phyloP scores from a whole-genome alignment of 1,139 yeast species.

The Taphrina pruni region DNA sequence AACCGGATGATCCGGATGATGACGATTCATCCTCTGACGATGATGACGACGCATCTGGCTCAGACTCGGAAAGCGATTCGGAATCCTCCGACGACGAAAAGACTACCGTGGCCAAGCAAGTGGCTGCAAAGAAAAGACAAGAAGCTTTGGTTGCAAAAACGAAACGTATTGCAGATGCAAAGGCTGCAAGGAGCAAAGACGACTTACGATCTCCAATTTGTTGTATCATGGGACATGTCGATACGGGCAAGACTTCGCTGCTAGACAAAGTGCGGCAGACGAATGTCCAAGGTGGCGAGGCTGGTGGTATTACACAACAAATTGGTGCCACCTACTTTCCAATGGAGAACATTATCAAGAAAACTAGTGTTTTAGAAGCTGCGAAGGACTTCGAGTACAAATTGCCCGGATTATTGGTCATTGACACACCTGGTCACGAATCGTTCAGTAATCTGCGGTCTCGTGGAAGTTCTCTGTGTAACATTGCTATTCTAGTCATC shows the following conservation, averaged over 20 bases:
- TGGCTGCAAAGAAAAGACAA: constrained; percentile 43
- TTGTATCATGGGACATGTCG: constrained; percentile 99
- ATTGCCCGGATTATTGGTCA: constrained; percentile 94
- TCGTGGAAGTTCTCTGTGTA: constrained; percentile 98
- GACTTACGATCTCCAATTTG: constrained; percentile 96
- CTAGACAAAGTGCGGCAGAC: constrained; percentile 97
- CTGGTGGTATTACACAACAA: constrained; percentile 99
- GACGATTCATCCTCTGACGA: constrained; percentile 40
- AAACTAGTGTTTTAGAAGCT: constrained; percentile 88
- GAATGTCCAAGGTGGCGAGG: constrained; percentile 99
- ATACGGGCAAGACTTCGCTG: constrained; percentile 97
- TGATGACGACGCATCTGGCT: constrained; percentile 26
- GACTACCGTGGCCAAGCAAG: constrained; percentile 47
- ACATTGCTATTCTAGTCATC: constrained; percentile 95
- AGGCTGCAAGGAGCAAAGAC: constrained; percentile 52
- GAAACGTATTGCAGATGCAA: constrained; percentile 54
- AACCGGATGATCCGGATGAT: constrained; percentile 47
- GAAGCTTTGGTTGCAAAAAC: constrained; percentile 44
- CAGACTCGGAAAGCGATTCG: constrained; percentile 42
- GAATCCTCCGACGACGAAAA: constrained; percentile 45
- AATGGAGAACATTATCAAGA: constrained; percentile 85
- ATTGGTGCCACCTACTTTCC: constrained; percentile 99
- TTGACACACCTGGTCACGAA: constrained; percentile 99
- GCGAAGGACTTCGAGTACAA: constrained; percentile 81
- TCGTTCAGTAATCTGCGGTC: constrained; percentile 96